Evolutionary conservation across 768 basidiomycete genomes (phyloP), one percentile per base, ranked within the genome.

Genomic region (Asterophora parasitica): DNA sequence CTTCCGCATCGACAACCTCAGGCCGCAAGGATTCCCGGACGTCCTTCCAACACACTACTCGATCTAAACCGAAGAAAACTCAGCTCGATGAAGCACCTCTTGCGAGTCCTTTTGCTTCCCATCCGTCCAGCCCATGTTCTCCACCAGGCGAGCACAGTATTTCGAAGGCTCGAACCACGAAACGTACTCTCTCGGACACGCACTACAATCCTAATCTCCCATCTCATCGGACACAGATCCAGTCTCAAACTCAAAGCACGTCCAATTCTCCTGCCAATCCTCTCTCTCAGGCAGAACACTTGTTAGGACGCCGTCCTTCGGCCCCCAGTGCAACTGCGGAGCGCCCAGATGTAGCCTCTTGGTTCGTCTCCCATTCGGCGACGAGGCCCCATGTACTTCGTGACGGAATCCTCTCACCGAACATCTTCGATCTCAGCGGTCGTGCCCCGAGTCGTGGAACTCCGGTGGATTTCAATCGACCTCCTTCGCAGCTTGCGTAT

Each of bases 401-500:
- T 4, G 31, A 48, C 13, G 40, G 44, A n/a, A 26, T 50, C 17
- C 35, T 49, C 20, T 48, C 51, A 1, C 38, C 48, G 20, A 49
- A 49, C 27, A 41, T 49, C 20, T 55, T 53, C 33, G 51, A 49
- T 42, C 46, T 42, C 15, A 33, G 28, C 23, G 23, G 23, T 23
- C 64, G 62, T 51, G 57, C 56, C 51, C 52, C 57, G 23, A 48
- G 56, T 28, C 61, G 67, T 30, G 53, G 56, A n/a, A 43, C 47
- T 15, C 26, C 40, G 17, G 57, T 71, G 10, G 65, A 72, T 48
- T 74, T 74, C 50, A 67, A 74, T 28, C 54, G 72, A 12, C 68
- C 70, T 16, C 72, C 70, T 6, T 74, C 72, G 4, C 70, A 71
- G 49, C 58, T 70, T 35, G 51, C 61, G 9, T 61, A 53, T 49